Evolutionary conservation across 768 basidiomycete genomes (phyloP).

Genomic region (Mycena sanguinolenta): DNA sequence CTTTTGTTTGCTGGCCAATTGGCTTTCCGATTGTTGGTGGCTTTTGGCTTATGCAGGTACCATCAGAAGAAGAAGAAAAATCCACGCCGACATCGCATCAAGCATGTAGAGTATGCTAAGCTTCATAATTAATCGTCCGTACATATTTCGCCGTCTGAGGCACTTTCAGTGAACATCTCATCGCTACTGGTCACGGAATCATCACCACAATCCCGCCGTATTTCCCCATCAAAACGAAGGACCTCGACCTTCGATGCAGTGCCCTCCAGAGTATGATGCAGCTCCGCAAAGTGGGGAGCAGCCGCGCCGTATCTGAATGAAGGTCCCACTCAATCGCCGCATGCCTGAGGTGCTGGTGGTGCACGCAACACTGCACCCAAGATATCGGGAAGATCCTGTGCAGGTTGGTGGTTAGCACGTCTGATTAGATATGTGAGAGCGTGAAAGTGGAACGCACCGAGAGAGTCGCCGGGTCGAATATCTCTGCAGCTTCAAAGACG

Average conservation of each 20-base stretch:
- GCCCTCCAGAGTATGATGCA: background rate
- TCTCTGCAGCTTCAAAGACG: background rate
- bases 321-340: constrained; percentile 17
- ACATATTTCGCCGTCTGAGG: background rate
- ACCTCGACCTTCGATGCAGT: background rate
- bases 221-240: background rate
- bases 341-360: background rate
- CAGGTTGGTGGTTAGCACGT: background rate
- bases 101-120: too few species aligned
- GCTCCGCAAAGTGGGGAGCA: background rate
- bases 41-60: too few species aligned
- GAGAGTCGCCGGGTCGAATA: background rate
- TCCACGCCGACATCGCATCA: too few species aligned
- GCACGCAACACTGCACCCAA: background rate
- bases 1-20: too few species aligned
- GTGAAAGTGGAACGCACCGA: background rate
- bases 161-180: background rate
- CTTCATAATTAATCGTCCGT: background rate
- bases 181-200: background rate
- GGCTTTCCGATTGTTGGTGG: too few species aligned
- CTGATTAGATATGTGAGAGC: too few species aligned
- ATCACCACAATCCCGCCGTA: background rate
- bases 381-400: background rate
- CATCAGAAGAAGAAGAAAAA: too few species aligned
- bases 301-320: background rate